These are phyloP conservation scores for Cicer cuneatum DNA, from an alignment of 306 rosid genomes.

Conservation along the genomic window DNA sequence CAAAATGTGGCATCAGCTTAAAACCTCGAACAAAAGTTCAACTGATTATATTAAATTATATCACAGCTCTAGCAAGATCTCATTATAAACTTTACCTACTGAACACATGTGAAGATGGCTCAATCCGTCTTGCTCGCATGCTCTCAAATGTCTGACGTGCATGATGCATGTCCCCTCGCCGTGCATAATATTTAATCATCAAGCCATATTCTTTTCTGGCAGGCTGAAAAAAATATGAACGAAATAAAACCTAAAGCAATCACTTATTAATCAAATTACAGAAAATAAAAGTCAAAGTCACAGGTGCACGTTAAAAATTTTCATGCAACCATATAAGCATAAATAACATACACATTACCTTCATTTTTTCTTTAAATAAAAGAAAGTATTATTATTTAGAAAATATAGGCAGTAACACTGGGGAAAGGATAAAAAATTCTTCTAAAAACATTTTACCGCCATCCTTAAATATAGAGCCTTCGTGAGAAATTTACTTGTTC, in stretches of 20 bases:
- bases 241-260: slow-evolving; percentile 43
- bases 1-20: slow-evolving; percentile 24
- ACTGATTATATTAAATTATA: slow-evolving; percentile 24
- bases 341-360: not conserved
- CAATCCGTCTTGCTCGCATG: slow-evolving; percentile 97
- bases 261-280: slow-evolving; percentile 6
- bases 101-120: slow-evolving; percentile 89
- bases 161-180: slow-evolving; percentile 93
- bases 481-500: too few relatives aligned
- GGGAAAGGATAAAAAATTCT: slow-evolving; percentile 7
- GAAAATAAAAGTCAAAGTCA: not conserved
- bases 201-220: slow-evolving; percentile 92
- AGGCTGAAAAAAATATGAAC: slow-evolving; percentile 66
- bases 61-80: slow-evolving; percentile 31
- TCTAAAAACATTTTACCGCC: not conserved
- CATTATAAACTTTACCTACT: slow-evolving; percentile 64
- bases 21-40: slow-evolving; percentile 40
- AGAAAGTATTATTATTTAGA: not conserved
- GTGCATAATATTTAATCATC: slow-evolving; percentile 90
- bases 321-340: slow-evolving; percentile 17
- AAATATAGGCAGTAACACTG: not conserved
- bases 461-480: too few relatives aligned
- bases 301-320: not conserved
- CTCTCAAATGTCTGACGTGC: slow-evolving; percentile 94
- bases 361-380: not conserved